Evolutionary conservation across 2,329 filamentous ascomycete species (phyloP).

Genomic region (Claviceps maximensis): DNA sequence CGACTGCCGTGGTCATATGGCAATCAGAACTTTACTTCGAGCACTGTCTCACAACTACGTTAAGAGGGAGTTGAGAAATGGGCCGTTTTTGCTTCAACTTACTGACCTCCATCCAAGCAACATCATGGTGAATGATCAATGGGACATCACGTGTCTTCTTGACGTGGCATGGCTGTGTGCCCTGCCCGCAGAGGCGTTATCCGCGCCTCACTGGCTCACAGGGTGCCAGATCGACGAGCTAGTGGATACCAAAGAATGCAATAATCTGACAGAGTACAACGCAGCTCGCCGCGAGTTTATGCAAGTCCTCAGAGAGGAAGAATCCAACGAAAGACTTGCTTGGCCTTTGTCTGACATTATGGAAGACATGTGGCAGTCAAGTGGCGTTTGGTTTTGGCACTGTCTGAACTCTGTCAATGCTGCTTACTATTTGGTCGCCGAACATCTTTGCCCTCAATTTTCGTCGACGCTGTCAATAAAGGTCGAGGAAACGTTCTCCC

Average conservation of each 20-base stretch:
- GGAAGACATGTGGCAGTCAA: conserved; percentile 4
- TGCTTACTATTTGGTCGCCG: neutral
- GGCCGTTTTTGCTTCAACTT: conserved; percentile 17
- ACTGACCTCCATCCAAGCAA: conserved; percentile 22
- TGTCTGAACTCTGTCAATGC: conserved; percentile 1
- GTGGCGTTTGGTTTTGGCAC: conserved; percentile 3
- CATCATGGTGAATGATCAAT: conserved; percentile 22
- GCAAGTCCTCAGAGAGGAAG: conserved; percentile 8
- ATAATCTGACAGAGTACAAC: conserved; percentile 8
- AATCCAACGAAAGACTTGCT: conserved; percentile 1
- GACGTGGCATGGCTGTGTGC: conserved; percentile 24
- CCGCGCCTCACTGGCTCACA: conserved; percentile 12
- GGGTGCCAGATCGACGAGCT: conserved; percentile 10
- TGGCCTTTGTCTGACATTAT: conserved; percentile 1
- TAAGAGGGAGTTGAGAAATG: conserved; percentile 10
- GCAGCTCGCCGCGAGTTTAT: conserved; percentile 10
- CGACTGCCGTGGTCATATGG: conserved; percentile 19
- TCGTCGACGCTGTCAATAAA: neutral
- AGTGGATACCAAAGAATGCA: neutral
- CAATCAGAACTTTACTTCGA: conserved; percentile 12
- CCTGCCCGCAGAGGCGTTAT: conserved; percentile 10
- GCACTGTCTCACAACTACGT: conserved; percentile 14
- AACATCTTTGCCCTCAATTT: conserved; percentile 1
- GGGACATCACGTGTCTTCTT: conserved; percentile 21
- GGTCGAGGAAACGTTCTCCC: neutral